Evolutionary conservation across 1,284 basidiomycete genomes (phyloP).

Genomic region (Takashimella koratensis): DNA sequence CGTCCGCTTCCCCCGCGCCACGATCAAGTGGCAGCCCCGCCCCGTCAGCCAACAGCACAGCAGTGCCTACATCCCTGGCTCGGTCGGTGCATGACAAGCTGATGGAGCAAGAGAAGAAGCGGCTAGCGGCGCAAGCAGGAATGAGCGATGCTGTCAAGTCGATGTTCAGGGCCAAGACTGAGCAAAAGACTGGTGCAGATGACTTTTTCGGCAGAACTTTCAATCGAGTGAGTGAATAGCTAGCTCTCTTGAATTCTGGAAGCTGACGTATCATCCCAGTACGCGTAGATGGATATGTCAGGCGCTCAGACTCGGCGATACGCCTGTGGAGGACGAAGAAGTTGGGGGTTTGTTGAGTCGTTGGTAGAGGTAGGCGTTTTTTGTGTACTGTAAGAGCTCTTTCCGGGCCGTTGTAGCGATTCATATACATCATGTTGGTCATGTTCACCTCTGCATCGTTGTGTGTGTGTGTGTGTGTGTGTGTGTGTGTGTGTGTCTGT

Average conservation of each 20-base stretch:
- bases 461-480: background rate
- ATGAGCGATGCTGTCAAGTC: conserved; percentile 50
- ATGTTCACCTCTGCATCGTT: too few species aligned
- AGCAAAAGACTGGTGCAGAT: conserved; percentile 29
- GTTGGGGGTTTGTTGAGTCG: too few species aligned
- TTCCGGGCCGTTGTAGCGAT: too few species aligned
- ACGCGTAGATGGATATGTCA: conserved; percentile 2
- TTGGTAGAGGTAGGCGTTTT: too few species aligned
- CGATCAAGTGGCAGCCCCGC: background rate
- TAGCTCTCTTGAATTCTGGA: too few species aligned
- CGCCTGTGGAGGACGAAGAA: too few species aligned
- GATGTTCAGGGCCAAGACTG: conserved; percentile 42
- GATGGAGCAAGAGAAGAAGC: conserved; percentile 46
- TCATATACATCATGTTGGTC: too few species aligned
- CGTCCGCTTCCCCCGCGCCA: background rate
- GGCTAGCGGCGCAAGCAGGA: conserved; percentile 40
- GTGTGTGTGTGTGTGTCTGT: too few species aligned
- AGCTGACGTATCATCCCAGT: conserved; percentile 16
- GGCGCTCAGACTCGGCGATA: background rate
- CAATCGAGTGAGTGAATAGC: conserved; percentile 41
- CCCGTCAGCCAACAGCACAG: background rate
- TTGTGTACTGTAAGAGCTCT: too few species aligned
- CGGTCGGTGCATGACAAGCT: conserved; percentile 43
- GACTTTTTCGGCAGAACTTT: conserved; percentile 51
- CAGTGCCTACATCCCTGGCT: conserved; percentile 9